Base-by-base conservation (phyloP, 768 basidiomycete genomes). In the Russula ochroleuca region DNA sequence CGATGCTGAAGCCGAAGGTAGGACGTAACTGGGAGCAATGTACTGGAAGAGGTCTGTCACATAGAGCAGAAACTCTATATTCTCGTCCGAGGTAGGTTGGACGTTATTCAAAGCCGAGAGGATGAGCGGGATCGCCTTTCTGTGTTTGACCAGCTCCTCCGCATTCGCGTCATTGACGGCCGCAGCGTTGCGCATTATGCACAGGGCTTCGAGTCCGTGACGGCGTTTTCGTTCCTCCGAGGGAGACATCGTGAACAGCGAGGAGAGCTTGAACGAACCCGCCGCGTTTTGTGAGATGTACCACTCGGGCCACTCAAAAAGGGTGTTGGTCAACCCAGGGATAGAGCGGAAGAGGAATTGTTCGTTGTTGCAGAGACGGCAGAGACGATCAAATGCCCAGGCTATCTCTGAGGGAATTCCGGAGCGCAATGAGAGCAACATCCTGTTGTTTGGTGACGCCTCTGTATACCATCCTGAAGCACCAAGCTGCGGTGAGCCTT, bases 251-350 rank as follows among this genome's bases (percentile, higher is more conserved):
- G 87, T 81, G 66, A 92, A 92, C 41, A 92, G 73, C 10, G 75
- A 54, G 19, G 63, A 31, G 25, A 64, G n/a, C 31, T 65, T 49
- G 47, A 48, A 49, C 13, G 52, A 38, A 7, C 51, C 58, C 21
- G 57, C 58, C 41, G 63, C 60, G 43, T 47, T 67, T 40, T 71
- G 70, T 28, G 82, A 79, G 55, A 85, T 78, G 72, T 90, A 95
- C 86, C 86, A 89, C 71, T 90, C 86, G 3, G 94, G 93, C 88
- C 89, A 93, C 71, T 88, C 89, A 64, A 93, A 88, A 23, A 98
- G 78, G 6, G 87, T 88, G 69, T 93, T 88, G 28, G 90, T 83
- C 47, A 95, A 78, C 10, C 92, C 92, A 0, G 91, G 88, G 56
- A 91, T 85, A 38, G 79, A 77, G 43, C 79, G 80, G 62, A 98